Percentiles rank a stretch among this genome's conserved stretches.
These are phyloP conservation scores for Colletotrichum abscissum DNA, from an alignment of 2,329 filamentous ascomycete species.

Conservation along the genomic window DNA sequence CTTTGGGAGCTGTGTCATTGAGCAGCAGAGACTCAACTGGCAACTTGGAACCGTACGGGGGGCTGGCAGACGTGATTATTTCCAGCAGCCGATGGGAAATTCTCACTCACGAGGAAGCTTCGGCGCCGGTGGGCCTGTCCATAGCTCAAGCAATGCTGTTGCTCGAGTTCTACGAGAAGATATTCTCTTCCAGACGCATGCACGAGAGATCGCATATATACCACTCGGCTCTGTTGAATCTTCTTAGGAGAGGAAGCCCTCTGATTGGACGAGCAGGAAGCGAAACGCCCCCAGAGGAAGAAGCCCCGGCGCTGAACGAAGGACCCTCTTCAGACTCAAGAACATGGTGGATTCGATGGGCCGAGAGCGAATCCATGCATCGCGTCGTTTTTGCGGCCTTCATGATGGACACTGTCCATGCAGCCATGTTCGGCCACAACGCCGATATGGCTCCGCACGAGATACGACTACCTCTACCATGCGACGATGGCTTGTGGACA, in stretches of 20 bases:
- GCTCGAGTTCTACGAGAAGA: conserved; percentile 91
- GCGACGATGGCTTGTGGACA: conserved; percentile 88
- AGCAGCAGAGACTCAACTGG: conserved; percentile 71
- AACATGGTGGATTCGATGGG: conserved; percentile 87
- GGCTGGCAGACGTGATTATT: conserved; percentile 70
- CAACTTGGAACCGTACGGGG: conserved; percentile 57
- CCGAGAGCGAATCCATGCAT: conserved; percentile 87
- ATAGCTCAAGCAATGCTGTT: conserved; percentile 87
- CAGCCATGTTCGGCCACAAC: conserved; percentile 91
- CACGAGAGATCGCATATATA: conserved; percentile 93
- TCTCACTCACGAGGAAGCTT: conserved; percentile 83
- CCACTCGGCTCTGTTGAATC: conserved; percentile 84
- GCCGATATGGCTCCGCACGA: conserved; percentile 93
- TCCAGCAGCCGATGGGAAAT: conserved; percentile 84
- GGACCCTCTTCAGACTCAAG: conserved; percentile 51
- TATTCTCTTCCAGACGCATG: conserved; percentile 83
- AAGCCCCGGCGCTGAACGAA: conserved; percentile 41
- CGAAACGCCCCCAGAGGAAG: conserved; percentile 79
- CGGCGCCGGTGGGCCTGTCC: conserved; percentile 87
- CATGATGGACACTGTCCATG: conserved; percentile 88
- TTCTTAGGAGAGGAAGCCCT: conserved; percentile 88
- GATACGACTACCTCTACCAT: conserved; percentile 85
- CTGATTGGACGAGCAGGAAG: conserved; percentile 83
- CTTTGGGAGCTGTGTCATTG: conserved; percentile 84
- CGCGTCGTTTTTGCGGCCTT: conserved; percentile 90